phyloP scores from a whole-genome alignment of 1,284 basidiomycete genomes.

The Farysia itapuensis region DNA sequence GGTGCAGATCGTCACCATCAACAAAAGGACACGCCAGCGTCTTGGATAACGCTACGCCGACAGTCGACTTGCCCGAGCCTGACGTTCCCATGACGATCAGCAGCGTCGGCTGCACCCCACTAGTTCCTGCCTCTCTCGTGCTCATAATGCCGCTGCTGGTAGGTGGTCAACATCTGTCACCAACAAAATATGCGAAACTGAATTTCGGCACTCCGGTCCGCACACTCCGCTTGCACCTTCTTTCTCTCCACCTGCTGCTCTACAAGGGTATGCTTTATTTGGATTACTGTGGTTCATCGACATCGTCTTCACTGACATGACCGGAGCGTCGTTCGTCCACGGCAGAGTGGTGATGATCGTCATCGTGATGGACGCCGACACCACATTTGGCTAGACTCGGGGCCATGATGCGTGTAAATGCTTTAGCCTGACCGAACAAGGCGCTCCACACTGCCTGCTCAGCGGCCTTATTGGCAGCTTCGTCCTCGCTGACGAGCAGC shows the following conservation, averaged over 20 bases:
- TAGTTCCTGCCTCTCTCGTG: background rate
- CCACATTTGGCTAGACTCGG: slow-evolving; percentile 22
- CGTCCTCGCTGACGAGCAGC: background rate
- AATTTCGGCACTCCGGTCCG: no score
- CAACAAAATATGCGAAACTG: no score
- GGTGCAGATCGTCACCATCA: slow-evolving; percentile 88
- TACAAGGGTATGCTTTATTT: background rate
- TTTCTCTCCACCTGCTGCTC: no score
- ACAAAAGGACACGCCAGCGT: slow-evolving; percentile 73
- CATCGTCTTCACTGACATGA: slow-evolving; percentile 16
- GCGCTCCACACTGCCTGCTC: slow-evolving; percentile 18
- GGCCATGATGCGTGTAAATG: slow-evolving; percentile 20
- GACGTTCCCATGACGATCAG: slow-evolving; percentile 46
- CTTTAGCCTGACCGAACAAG: slow-evolving; percentile 29
- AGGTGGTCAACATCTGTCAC: no score
- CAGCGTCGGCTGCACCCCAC: slow-evolving; percentile 5
- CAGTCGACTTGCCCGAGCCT: slow-evolving; percentile 76
- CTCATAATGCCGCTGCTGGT: no score
- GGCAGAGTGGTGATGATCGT: slow-evolving; percentile 1
- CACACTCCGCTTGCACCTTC: no score
- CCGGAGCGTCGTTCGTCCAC: slow-evolving; percentile 6
- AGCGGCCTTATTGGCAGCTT: background rate
- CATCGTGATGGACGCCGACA: slow-evolving; percentile 9
- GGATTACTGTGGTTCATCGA: background rate
- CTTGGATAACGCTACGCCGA: slow-evolving; percentile 70